phyloP scores from a whole-genome alignment of 169 alveolate species.

The Eimeria zaria region DNA sequence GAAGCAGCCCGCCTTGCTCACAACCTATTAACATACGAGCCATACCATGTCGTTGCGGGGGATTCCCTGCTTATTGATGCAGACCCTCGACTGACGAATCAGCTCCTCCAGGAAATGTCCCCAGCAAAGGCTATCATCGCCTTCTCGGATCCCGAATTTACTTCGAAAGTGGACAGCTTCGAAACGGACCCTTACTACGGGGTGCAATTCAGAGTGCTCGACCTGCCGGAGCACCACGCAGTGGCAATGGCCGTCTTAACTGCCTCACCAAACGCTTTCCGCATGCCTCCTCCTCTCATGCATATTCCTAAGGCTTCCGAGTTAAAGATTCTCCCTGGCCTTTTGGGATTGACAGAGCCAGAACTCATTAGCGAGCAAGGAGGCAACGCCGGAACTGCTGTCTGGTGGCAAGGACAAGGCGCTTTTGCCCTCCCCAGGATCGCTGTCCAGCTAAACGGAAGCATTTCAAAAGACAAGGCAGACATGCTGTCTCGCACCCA shows the following conservation, averaged over 20 bases:
- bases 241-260: constrained; percentile 63
- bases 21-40: constrained; percentile 82
- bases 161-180: constrained; percentile 26
- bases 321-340: constrained; percentile 53
- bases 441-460: constrained; percentile 67
- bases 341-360: constrained; percentile 73
- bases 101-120: constrained; percentile 74
- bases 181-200: constrained; percentile 84
- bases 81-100: constrained; percentile 75
- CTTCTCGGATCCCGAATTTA: constrained; percentile 83
- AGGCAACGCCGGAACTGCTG: constrained; percentile 61
- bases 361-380: constrained; percentile 78
- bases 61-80: constrained; percentile 81
- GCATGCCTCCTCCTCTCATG: constrained; percentile 83
- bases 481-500: constrained; percentile 53
- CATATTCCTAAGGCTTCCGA: constrained; percentile 80
- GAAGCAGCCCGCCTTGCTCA: constrained; percentile 85
- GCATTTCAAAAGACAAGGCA: constrained; percentile 52
- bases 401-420: constrained; percentile 86
- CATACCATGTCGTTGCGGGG: constrained; percentile 84
- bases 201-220: constrained; percentile 76
- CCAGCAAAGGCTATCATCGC: constrained; percentile 81
- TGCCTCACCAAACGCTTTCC: constrained; percentile 70
- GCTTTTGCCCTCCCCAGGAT: constrained; percentile 79
- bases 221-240: constrained; percentile 71